These are phyloP conservation scores for Physocladia obscura DNA, from an alignment of 192 early-diverging fungal genomes.

Conservation along the genomic window DNA sequence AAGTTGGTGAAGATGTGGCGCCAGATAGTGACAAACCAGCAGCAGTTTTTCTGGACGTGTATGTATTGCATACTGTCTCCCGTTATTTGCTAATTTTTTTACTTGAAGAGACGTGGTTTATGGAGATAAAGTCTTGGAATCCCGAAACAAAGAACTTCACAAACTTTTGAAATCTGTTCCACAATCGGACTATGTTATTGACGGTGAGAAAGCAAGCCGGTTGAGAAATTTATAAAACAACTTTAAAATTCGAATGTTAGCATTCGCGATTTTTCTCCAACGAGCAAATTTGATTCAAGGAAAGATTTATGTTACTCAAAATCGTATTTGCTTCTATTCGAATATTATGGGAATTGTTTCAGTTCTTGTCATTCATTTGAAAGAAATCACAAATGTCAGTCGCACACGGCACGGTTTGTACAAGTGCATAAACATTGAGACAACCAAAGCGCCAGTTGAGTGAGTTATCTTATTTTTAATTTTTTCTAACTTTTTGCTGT, in stretches of 20 bases:
- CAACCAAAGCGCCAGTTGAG: conserved; percentile 10
- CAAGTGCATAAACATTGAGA: conserved; percentile 34
- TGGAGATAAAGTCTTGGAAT: conserved; percentile 27
- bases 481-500: neutral
- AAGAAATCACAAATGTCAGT: conserved; percentile 43
- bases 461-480: neutral
- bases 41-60: neutral
- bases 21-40: conserved; percentile 1
- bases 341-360: conserved; percentile 63
- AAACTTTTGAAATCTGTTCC: conserved; percentile 45
- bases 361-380: conserved; percentile 39
- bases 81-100: neutral
- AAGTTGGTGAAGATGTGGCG: conserved; percentile 16
- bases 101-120: conserved; percentile 26
- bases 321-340: conserved; percentile 63
- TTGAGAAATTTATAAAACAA: neutral
- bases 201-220: conserved; percentile 31
- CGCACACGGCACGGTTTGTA: conserved; percentile 29
- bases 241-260: too few species aligned
- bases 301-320: conserved; percentile 57
- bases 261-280: conserved; percentile 37
- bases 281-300: conserved; percentile 51
- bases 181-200: conserved; percentile 38
- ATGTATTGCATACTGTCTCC: neutral
- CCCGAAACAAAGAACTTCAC: conserved; percentile 44